Conservation (phyloP, 176 grass and related monocot genomes). For the maize (Zea mays) region Zm-B73-REFERENCE-NAM-5.0 NC_050100.1:78714001-78714500, state of each 20-base stretch:
- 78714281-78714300: conserved; percentile 66
- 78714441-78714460: conserved; percentile 95
- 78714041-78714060: too few relatives aligned
- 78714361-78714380: conserved; percentile 90
- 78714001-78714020: too few relatives aligned
- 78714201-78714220: neutral
- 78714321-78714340: conserved; percentile 99
- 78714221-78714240: conserved; percentile 8
- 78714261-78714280: conserved; percentile 18
- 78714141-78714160: too few relatives aligned
- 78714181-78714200: neutral
- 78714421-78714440: conserved; percentile 96
- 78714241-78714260: neutral
- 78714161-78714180: neutral
- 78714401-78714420: conserved; percentile 97
- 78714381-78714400: conserved; percentile 95
- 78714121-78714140: too few relatives aligned
- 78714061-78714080: too few relatives aligned
- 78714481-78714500: neutral
- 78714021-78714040: too few relatives aligned
- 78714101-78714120: too few relatives aligned
- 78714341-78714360: conserved; percentile 95
- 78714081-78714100: too few relatives aligned
- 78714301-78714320: conserved; percentile 99
- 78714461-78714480: neutral